Conservation (phyloP, 306 rosid genomes). For the Elaeagnus macrophylla region DNA sequence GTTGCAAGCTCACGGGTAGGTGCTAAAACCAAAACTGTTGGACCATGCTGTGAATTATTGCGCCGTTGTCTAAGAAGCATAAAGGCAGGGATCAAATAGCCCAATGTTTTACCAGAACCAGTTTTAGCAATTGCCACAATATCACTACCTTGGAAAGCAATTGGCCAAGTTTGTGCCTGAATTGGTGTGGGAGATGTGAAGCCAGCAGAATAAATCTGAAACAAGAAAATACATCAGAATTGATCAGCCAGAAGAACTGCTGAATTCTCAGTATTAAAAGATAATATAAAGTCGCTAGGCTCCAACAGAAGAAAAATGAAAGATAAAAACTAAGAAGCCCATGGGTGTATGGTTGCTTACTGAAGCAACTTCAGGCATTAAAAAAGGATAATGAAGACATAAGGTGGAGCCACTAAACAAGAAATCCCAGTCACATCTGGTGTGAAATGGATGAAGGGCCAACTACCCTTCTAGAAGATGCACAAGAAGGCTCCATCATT, state of each 20-base stretch:
- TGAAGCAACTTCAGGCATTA: slow-evolving; percentile 97
- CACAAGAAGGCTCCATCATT: slow-evolving; percentile 97
- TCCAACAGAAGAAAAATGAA: background rate
- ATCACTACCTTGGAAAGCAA: slow-evolving; percentile 91
- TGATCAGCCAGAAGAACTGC: slow-evolving; percentile 28
- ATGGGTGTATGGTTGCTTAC: slow-evolving; percentile 97
- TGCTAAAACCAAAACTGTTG: slow-evolving; percentile 92
- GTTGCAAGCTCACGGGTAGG: slow-evolving; percentile 99
- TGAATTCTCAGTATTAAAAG: slow-evolving; percentile 12
- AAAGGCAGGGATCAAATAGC: slow-evolving; percentile 89
- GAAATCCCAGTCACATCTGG: slow-evolving; percentile 93
- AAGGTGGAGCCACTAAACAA: slow-evolving; percentile 89
- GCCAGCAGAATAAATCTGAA: slow-evolving; percentile 88
- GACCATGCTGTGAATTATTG: slow-evolving; percentile 76
- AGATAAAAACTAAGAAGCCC: slow-evolving; percentile 37
- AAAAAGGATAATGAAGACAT: slow-evolving; percentile 88
- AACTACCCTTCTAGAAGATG: slow-evolving; percentile 91
- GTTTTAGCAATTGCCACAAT: slow-evolving; percentile 98
- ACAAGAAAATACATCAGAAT: slow-evolving; percentile 18
- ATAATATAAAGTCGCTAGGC: slow-evolving; percentile 11
- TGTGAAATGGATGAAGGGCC: slow-evolving; percentile 88
- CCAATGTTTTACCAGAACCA: slow-evolving; percentile 96
- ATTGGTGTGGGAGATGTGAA: slow-evolving; percentile 91
- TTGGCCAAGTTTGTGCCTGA: slow-evolving; percentile 99
- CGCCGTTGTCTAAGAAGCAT: slow-evolving; percentile 69